These are phyloP conservation scores for Dendrobium catenatum DNA, from an alignment of 106 monocot genomes.

Conservation along the genomic window DNA sequence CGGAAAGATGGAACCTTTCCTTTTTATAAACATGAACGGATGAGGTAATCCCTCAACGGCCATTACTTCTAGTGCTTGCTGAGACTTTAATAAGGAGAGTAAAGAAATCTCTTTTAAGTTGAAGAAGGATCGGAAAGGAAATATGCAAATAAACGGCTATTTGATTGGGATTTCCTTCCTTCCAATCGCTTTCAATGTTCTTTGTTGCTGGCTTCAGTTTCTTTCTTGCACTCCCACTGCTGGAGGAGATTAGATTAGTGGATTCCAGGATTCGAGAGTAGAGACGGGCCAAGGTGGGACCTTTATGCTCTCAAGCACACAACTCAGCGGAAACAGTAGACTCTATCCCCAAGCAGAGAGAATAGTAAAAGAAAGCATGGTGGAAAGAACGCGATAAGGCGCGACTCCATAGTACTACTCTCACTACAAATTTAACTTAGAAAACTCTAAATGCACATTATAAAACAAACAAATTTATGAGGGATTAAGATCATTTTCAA, in stretches of 20 bases:
- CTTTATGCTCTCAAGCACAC: not conserved
- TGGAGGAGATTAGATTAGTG: not conserved
- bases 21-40: not conserved
- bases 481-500: too few species aligned
- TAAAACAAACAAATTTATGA: too few species aligned
- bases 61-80: not conserved
- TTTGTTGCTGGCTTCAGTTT: not conserved
- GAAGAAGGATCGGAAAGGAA: not conserved
- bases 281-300: not conserved
- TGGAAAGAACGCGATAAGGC: not conserved
- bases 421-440: too few species aligned
- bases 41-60: not conserved
- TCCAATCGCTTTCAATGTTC: not conserved
- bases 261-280: not conserved
- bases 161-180: not conserved
- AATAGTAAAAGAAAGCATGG: not conserved
- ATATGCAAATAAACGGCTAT: not conserved
- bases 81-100: not conserved
- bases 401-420: too few species aligned
- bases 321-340: not conserved
- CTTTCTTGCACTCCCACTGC: not conserved
- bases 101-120: not conserved
- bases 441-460: too few species aligned
- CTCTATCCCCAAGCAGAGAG: not conserved
- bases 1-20: not conserved